Evolutionary conservation across 495 filamentous ascomycete species (phyloP).

Genomic region (Aspergillus funiculosus): DNA sequence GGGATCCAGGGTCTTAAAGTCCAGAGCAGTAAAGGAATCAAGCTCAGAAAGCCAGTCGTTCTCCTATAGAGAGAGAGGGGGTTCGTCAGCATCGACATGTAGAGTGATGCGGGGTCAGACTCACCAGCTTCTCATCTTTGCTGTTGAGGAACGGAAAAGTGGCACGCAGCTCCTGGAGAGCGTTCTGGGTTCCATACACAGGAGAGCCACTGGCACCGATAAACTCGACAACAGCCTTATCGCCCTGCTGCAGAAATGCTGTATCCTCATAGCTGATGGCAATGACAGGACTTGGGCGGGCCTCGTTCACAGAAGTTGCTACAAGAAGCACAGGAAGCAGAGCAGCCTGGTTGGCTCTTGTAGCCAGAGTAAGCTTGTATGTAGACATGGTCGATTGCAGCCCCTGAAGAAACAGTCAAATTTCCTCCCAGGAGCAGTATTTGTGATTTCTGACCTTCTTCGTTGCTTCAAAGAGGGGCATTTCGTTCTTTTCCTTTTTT

Average conservation of each 20-base stretch:
- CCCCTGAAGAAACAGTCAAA: no score
- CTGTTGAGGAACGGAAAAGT: slow-evolving; percentile 40
- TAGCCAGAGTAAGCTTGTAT: slow-evolving; percentile 51
- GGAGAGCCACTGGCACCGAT: slow-evolving; percentile 26
- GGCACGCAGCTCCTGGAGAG: slow-evolving; percentile 35
- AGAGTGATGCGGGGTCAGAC: slow-evolving; percentile 10
- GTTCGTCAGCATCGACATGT: neutral
- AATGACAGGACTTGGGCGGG: slow-evolving; percentile 39
- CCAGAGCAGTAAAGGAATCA: slow-evolving; percentile 48
- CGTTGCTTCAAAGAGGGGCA: slow-evolving; percentile 13
- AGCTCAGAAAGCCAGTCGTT: slow-evolving; percentile 54
- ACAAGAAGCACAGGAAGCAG: slow-evolving; percentile 46
- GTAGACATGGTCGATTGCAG: no score
- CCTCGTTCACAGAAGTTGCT: slow-evolving; percentile 46
- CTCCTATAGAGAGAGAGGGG: no score
- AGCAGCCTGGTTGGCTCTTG: slow-evolving; percentile 53
- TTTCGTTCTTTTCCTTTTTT: slow-evolving; percentile 5
- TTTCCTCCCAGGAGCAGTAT: no score
- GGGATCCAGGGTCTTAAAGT: slow-evolving; percentile 78
- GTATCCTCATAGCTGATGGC: slow-evolving; percentile 44
- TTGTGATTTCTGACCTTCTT: no score
- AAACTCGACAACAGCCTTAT: slow-evolving; percentile 42
- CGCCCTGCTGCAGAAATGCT: slow-evolving; percentile 36
- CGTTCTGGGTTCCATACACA: slow-evolving; percentile 32
- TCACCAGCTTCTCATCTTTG: slow-evolving; percentile 43